These are phyloP conservation scores for Platanus orientalis DNA, from an alignment of 164 flowering plant genomes.

Conservation along the genomic window DNA sequence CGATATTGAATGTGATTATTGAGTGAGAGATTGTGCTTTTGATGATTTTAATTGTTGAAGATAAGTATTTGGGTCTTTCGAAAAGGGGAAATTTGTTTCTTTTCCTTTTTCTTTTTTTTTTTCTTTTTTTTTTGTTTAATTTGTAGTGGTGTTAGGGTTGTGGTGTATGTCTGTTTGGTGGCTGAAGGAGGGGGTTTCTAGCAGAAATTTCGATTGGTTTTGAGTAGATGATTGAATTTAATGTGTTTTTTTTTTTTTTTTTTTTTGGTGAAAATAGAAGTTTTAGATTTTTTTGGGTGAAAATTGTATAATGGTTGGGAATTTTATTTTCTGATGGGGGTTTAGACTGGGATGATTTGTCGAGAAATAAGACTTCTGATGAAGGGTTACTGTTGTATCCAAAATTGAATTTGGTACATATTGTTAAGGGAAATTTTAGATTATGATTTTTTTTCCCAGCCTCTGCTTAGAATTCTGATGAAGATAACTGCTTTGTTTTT, in stretches of 20 bases:
- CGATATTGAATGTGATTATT: not conserved
- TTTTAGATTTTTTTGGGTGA: not conserved
- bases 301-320: not conserved
- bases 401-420: not conserved
- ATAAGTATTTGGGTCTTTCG: too few species aligned
- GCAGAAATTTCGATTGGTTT: not conserved
- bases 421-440: not conserved
- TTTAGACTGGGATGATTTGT: not conserved
- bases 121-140: not conserved
- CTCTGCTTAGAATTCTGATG: not conserved
- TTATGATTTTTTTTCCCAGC: not conserved
- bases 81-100: not conserved
- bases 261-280: not conserved
- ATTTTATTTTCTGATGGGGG: not conserved
- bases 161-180: not conserved
- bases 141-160: not conserved
- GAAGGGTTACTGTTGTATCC: not conserved
- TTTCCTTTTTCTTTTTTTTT: not conserved
- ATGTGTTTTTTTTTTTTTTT: not conserved
- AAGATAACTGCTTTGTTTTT: not conserved
- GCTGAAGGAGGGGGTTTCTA: not conserved
- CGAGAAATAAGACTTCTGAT: not conserved
- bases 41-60: too few species aligned
- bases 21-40: not conserved
- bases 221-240: not conserved